A percentile compares a stretch with the other conserved stretches of the same genome.
phyloP scores from a whole-genome alignment of 176 grass and related monocot species.

The Lolium rigidum region DNA sequence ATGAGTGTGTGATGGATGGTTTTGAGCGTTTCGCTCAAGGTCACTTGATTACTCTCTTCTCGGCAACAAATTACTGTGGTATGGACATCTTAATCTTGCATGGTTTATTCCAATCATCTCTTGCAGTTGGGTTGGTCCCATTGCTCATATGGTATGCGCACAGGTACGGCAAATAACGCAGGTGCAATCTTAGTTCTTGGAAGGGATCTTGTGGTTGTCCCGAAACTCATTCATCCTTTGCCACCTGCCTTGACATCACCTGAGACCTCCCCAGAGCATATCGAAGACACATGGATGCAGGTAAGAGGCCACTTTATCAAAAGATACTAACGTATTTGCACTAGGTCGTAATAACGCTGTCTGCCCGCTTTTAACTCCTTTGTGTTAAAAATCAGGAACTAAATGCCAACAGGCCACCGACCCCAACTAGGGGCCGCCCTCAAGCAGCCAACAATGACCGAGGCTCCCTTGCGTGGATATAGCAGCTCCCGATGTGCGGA shows the following conservation, averaged over 20 bases:
- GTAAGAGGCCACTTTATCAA: conserved; percentile 39
- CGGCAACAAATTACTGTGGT: conserved; percentile 99
- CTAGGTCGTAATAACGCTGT: not conserved
- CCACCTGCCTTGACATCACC: conserved; percentile 86
- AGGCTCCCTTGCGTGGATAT: conserved; percentile 85
- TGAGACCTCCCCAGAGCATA: conserved; percentile 75
- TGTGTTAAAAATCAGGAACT: conserved; percentile 66
- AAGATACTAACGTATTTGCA: conserved; percentile 4
- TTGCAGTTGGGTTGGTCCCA: not conserved
- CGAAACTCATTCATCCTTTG: conserved; percentile 99
- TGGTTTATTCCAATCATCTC: not conserved
- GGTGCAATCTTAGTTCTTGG: conserved; percentile 97
- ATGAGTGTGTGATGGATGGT: conserved; percentile 99
- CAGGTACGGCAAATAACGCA: conserved; percentile 97
- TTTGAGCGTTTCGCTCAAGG: conserved; percentile 99
- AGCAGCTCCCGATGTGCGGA: conserved; percentile 8
- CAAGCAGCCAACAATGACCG: conserved; percentile 76
- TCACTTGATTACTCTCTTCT: conserved; percentile 98
- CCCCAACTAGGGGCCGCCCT: conserved; percentile 95
- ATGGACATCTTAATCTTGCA: conserved; percentile 28
- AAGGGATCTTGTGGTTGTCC: conserved; percentile 96
- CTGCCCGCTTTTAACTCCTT: conserved; percentile 18
- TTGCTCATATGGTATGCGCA: conserved; percentile 19
- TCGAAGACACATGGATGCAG: conserved; percentile 99
- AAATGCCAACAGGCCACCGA: conserved; percentile 90